Base-by-base conservation (phyloP, 768 basidiomycete species). In the Phylloporus sp. region DNA sequence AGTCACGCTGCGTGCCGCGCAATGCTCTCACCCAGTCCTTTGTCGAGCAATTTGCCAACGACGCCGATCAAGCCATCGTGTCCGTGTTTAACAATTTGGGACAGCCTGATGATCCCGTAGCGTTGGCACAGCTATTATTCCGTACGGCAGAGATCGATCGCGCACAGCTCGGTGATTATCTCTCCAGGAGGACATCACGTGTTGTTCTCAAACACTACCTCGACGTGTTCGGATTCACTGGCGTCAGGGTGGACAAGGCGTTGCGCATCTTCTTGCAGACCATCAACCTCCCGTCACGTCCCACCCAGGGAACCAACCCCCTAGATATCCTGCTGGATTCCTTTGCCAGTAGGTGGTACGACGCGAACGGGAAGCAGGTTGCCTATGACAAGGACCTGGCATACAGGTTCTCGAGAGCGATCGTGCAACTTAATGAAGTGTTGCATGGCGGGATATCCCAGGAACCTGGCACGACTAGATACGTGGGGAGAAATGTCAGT, bases 301-400 rank as follows among this genome's bases (percentile, higher is more conserved):
- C 65, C 14, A 52, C 53, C 5, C 66, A 67, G 28, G 67, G 60
- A 44, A 34, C 42, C 26, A 53, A 20, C 18, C 59, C 67, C 10
- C 55, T 82, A 31, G 75, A 80, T 48, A 75, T 82, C 55, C 71
- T 96, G 3, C 74, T 97, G 24, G 82, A 89, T 57, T 79, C 84
- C 9, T 92, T 99, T 61, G 87, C 92, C 13, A 76, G 79, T 54
- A 79, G 88, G 23, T 98, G 93, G 89, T 89, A 90, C 57, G 88
- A 92, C 50, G 86, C 89, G 17, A 98, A 99, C 60, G 78, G 82
- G 6, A 73, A 76, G 38, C 75, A 79, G 21, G 81, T 91, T 21
- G 78, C 85, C 3, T 94, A 84, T 59, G 87, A 91, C 69, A 86
- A 81, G 65, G 88, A 91, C 58, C 72, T 90, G 52, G 84, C 88